Percentiles rank a stretch among this genome's conserved stretches.
phyloP scores from a whole-genome alignment of 2,329 filamentous ascomycete species.

The Colletotrichum somersetense region DNA sequence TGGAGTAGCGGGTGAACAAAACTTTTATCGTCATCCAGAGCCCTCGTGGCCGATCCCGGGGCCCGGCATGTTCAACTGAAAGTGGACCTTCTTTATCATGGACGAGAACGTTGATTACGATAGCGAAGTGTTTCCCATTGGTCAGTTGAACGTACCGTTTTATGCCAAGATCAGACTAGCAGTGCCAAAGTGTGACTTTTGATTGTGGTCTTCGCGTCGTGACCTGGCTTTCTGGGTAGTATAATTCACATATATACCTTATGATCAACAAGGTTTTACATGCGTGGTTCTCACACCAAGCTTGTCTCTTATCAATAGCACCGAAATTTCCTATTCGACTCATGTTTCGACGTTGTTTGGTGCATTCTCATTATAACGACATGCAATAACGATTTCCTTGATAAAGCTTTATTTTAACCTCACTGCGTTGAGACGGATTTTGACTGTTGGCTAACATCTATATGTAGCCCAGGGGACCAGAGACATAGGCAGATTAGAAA shows the following conservation, averaged over 20 bases:
- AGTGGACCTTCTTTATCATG: conserved; percentile 25
- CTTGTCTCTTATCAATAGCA: neutral
- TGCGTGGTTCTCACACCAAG: neutral
- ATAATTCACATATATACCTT: neutral
- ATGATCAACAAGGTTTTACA: neutral
- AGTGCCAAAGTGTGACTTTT: neutral
- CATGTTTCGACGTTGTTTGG: no score
- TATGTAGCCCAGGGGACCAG: no score
- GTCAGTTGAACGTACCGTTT: neutral
- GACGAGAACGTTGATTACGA: conserved; percentile 9
- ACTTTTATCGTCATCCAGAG: neutral
- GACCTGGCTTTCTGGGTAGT: neutral
- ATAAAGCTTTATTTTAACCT: no score
- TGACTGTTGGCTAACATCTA: no score
- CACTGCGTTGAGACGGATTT: no score
- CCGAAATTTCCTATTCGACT: no score
- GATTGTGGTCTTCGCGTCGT: neutral
- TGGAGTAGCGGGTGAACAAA: neutral
- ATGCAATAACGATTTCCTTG: no score
- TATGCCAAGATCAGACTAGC: conserved; percentile 15
- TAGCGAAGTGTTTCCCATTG: conserved; percentile 9
- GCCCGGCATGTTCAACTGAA: conserved; percentile 32
- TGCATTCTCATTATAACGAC: no score
- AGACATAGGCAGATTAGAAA: no score
- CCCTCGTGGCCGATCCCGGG: conserved; percentile 32